Evolutionary conservation across 495 filamentous ascomycete genomes (phyloP), one percentile per base, ranked within the genome.

Genomic region (Lineolata rhizophorae): DNA sequence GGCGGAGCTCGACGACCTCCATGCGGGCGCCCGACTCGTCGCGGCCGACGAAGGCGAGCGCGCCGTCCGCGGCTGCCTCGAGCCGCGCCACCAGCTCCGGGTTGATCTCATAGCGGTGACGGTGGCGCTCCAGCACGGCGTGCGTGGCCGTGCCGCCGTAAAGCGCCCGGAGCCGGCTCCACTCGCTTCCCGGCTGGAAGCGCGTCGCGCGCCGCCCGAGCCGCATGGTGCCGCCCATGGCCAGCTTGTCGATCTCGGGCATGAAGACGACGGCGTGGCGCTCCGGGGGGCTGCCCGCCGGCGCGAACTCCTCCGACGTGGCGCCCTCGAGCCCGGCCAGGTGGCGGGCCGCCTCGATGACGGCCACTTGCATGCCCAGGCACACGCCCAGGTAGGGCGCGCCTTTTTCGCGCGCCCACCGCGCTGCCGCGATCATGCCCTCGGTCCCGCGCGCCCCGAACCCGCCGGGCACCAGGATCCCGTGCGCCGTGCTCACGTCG

Each of bases 331-430:
- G 54, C 18, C 58, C 65, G 55, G 63, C 72, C 6, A 80, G 55
- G 36, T 82, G 66, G 21, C 76, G 65, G n/a, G 79, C 79, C 37
- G 65, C 79, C 46, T 95, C 85, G 38, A 93, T 76, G 11, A 93
- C 83, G 12, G 87, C 84, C 22, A 93, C 58, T 50, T 97, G 87
- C 71, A 97, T 78, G 22, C 87, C 87, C 11, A 97, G 67, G 51
- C 87, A 97, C 35, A 97, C 76, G 32, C 87, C 85, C 5, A 95
- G 64, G 55, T 75, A 93, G 15, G 85, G 85, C 3, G 61, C 64
- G 25, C 74, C 72, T 37, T 80, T 72, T 29, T 73, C 70, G 21
- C 87, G 73, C 5, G 85, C 82, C 74, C 76, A 92, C 27, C 70
- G 69, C 19, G 74, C 71, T 2, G 74, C 79, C 32, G 64, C 55